phyloP scores from a whole-genome alignment of 202 grass and related monocot species.

The Alloteropsis angusta region DNA sequence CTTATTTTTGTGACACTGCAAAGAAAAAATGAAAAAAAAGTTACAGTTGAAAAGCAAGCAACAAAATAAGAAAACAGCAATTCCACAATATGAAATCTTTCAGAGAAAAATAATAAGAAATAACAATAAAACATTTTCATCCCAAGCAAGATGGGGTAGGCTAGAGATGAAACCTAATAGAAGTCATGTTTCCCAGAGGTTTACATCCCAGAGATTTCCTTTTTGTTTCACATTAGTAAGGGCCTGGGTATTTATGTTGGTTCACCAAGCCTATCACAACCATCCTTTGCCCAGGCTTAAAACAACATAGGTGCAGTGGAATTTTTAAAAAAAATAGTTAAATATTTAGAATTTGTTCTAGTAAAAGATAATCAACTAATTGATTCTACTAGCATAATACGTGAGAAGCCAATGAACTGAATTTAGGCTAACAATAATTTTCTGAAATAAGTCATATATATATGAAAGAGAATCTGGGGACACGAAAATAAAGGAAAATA shows the following conservation, averaged over 20 bases:
- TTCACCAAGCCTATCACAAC: background rate
- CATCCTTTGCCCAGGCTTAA: background rate
- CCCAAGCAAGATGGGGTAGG: background rate
- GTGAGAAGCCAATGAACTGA: background rate
- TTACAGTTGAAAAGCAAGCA: background rate
- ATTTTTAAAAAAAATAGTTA: background rate
- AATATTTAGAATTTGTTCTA: background rate
- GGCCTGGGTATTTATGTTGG: background rate
- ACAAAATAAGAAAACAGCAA: background rate
- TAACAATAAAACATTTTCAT: background rate
- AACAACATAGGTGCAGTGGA: background rate
- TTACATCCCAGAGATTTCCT: background rate
- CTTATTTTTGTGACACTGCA: constrained; percentile 90
- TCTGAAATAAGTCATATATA: background rate
- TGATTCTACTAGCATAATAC: background rate
- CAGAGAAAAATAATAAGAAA: background rate
- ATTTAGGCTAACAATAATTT: no score
- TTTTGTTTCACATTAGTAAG: background rate
- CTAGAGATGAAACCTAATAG: background rate
- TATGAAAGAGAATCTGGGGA: background rate
- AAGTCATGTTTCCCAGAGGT: background rate
- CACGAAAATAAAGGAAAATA: background rate
- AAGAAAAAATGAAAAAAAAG: constrained; percentile 7
- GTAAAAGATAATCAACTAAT: background rate
- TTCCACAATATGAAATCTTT: background rate